Evolutionary conservation across 148 eudicot genomes (phyloP).

Genomic region (Chenopodium album): DNA sequence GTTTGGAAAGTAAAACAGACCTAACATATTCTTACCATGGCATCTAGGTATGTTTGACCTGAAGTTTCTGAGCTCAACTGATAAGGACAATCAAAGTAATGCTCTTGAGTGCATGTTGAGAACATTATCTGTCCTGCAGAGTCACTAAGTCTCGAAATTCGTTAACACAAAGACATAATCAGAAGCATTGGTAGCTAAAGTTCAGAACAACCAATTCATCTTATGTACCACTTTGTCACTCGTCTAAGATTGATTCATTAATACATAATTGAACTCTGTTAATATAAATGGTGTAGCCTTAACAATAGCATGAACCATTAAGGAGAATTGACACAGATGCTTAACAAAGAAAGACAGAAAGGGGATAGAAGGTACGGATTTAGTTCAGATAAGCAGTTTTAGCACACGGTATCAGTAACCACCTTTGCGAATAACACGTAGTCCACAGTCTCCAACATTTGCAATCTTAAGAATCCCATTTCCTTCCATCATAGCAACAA

Average conservation of each 20-base stretch:
- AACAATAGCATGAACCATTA: neutral
- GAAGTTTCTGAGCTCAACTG: conserved; percentile 88
- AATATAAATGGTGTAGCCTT: neutral
- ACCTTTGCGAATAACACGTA: conserved; percentile 86
- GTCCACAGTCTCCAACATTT: conserved; percentile 93
- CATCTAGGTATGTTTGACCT: conserved; percentile 84
- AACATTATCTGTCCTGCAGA: conserved; percentile 74
- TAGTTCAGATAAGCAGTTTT: neutral
- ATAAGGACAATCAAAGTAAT: conserved; percentile 95
- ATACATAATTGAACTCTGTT: no score
- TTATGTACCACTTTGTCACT: neutral
- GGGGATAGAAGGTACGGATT: neutral
- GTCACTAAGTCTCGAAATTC: conserved; percentile 25
- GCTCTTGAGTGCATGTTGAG: conserved; percentile 83
- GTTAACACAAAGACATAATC: conserved; percentile 12
- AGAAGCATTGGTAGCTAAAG: neutral
- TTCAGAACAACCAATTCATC: neutral
- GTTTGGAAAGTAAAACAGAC: neutral
- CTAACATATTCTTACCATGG: conserved; percentile 47
- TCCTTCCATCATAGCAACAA: conserved; percentile 78
- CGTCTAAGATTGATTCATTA: neutral
- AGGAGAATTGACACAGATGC: neutral
- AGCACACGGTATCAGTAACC: conserved; percentile 2
- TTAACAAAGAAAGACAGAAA: neutral
- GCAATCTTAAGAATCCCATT: conserved; percentile 82